Percentiles rank a stretch among this genome's conserved stretches.
Evolutionary conservation across 2,329 filamentous ascomycete genomes (phyloP).

Genomic region (Xylaria sp.): DNA sequence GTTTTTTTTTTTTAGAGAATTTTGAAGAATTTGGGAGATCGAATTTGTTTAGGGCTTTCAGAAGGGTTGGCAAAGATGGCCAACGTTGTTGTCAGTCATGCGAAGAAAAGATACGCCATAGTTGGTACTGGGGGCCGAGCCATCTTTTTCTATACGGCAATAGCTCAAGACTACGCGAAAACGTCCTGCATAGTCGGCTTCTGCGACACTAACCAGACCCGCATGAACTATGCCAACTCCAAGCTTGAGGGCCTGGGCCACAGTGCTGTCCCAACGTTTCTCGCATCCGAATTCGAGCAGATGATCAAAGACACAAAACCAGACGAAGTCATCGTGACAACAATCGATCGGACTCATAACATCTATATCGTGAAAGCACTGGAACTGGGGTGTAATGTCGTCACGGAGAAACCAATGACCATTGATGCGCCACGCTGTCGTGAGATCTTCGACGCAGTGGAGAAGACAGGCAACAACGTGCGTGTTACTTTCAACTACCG

Average conservation of each 20-base stretch:
- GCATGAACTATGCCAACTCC: constrained; percentile 65
- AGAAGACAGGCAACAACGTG: constrained; percentile 59
- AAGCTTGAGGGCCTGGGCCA: constrained; percentile 60
- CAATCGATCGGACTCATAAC: constrained; percentile 70
- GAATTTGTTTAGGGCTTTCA: not conserved
- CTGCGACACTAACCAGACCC: constrained; percentile 70
- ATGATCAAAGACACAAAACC: constrained; percentile 68
- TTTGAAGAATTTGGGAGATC: not conserved
- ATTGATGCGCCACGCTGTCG: constrained; percentile 66
- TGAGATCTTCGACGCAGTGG: constrained; percentile 65
- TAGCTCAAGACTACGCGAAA: constrained; percentile 61
- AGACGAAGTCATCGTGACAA: constrained; percentile 71
- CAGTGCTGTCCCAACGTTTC: constrained; percentile 62
- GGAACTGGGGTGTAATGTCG: constrained; percentile 67
- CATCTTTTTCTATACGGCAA: constrained; percentile 70
- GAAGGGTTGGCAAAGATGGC: constrained; percentile 34
- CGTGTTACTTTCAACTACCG: constrained; percentile 73
- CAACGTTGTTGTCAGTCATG: constrained; percentile 29
- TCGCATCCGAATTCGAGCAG: constrained; percentile 64
- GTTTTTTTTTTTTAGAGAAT: not conserved
- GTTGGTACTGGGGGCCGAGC: constrained; percentile 69
- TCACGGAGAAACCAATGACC: constrained; percentile 75
- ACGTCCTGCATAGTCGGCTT: constrained; percentile 65
- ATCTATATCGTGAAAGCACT: constrained; percentile 68
- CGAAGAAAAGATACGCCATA: constrained; percentile 61